Percentiles rank a stretch among this genome's conserved stretches.
phyloP scores from a whole-genome alignment of 1,139 yeast species.

The Hyphopichia wangnamkhiaoensis region DNA sequence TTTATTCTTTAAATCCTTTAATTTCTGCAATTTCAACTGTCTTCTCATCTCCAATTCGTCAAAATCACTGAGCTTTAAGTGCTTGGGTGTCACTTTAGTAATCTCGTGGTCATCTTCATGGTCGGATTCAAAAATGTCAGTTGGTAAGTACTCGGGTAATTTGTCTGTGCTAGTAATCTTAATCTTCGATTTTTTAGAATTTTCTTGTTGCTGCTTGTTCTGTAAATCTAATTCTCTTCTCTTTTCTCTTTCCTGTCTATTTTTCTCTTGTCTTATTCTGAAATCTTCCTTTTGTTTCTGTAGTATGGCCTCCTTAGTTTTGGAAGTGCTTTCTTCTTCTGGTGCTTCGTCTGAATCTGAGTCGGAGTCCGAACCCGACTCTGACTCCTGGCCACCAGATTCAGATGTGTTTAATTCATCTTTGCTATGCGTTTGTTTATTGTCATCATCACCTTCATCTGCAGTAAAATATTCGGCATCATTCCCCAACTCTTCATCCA shows the following conservation, averaged over 20 bases:
- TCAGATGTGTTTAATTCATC: constrained; percentile 6
- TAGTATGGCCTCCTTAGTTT: constrained; percentile 32
- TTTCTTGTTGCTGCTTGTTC: constrained; percentile 44
- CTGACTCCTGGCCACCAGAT: constrained; percentile 11
- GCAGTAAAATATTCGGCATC: constrained; percentile 20
- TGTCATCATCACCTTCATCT: constrained; percentile 13
- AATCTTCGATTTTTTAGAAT: constrained; percentile 13
- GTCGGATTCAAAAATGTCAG: constrained; percentile 39
- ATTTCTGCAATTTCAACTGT: constrained; percentile 41
- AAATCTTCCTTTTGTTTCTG: constrained; percentile 34
- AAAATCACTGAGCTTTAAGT: constrained; percentile 39
- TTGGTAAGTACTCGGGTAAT: constrained; percentile 54
- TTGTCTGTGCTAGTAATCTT: constrained; percentile 15
- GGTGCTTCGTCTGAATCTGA: constrained; percentile 48
- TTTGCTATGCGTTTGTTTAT: constrained; percentile 4
- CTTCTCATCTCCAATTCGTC: constrained; percentile 26
- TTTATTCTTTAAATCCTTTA: constrained; percentile 40
- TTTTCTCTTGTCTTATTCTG: constrained; percentile 33
- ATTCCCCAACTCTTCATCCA: constrained; percentile 18
- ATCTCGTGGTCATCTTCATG: constrained; percentile 13
- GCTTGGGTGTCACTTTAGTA: constrained; percentile 26
- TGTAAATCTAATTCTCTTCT: constrained; percentile 51
- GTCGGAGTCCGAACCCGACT: constrained; percentile 15
- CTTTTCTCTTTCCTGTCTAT: constrained; percentile 44
- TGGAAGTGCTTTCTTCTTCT: constrained; percentile 43